Percentiles rank a stretch among this genome's conserved stretches.
Conservation (phyloP, 805 yeast genomes). For the Lachancea nothofagi region DNA sequence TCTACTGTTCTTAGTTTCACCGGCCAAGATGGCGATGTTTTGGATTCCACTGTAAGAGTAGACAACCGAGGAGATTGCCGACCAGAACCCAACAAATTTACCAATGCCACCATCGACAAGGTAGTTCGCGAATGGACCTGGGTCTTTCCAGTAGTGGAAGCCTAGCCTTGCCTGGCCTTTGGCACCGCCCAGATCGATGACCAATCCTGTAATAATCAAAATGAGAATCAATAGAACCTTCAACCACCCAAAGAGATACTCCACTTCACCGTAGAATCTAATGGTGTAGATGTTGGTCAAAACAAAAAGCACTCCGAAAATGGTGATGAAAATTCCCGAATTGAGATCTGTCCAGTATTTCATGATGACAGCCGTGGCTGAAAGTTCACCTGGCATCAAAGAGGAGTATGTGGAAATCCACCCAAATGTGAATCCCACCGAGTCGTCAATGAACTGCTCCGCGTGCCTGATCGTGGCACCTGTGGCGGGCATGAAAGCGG, state of each 20-base stretch:
- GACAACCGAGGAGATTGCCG: constrained; percentile 56
- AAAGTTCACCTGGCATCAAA: constrained; percentile 45
- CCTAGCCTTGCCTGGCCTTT: constrained; percentile 53
- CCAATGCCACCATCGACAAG: constrained; percentile 16
- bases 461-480: constrained; percentile 47
- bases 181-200: constrained; percentile 56
- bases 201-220: constrained; percentile 50
- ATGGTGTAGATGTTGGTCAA: constrained; percentile 47
- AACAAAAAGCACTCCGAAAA: constrained; percentile 45
- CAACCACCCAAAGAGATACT: constrained; percentile 48
- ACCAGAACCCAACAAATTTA: constrained; percentile 57
- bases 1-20: constrained; percentile 57
- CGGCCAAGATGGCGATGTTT: constrained; percentile 59
- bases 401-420: constrained; percentile 48
- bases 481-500: constrained; percentile 57
- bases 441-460: constrained; percentile 49
- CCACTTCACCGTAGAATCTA: constrained; percentile 66
- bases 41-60: constrained; percentile 66
- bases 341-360: constrained; percentile 46
- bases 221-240: constrained; percentile 57
- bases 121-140: constrained; percentile 41
- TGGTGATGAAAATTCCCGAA: constrained; percentile 43
- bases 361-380: constrained; percentile 50
- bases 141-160: constrained; percentile 51
- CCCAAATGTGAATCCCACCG: constrained; percentile 59